These are phyloP conservation scores for Heliamphora pulchella DNA, from an alignment of 179 eudicot genomes.

Conservation along the genomic window DNA sequence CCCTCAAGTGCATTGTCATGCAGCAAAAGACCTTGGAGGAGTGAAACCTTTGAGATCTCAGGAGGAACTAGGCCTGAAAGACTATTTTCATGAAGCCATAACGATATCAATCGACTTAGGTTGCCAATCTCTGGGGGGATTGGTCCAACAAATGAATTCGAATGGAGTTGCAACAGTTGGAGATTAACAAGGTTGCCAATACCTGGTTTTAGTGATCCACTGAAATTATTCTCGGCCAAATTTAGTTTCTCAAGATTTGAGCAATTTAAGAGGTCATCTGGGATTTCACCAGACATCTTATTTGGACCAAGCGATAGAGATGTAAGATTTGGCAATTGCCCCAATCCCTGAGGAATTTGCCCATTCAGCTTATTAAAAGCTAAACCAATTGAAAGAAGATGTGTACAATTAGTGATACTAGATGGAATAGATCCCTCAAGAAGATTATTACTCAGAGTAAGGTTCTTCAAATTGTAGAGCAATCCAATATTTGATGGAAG, in stretches of 20 bases:
- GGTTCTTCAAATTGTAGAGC: constrained; percentile 48
- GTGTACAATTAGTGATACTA: constrained; percentile 59
- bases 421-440: constrained; percentile 65
- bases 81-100: constrained; percentile 38
- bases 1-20: constrained; percentile 52
- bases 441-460: constrained; percentile 34
- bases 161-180: constrained; percentile 27
- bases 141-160: constrained; percentile 47
- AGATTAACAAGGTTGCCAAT: constrained; percentile 54
- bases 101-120: constrained; percentile 32
- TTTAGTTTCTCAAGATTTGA: constrained; percentile 35
- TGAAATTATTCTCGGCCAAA: constrained; percentile 42
- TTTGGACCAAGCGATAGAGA: constrained; percentile 45
- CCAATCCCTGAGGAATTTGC: constrained; percentile 54
- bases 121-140: constrained; percentile 68
- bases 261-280: constrained; percentile 71
- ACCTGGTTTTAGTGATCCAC: constrained; percentile 41
- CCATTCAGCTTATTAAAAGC: constrained; percentile 46
- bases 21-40: constrained; percentile 58
- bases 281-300: constrained; percentile 52
- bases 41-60: constrained; percentile 49
- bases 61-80: constrained; percentile 64
- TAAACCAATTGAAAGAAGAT: constrained; percentile 36
- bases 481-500: constrained; percentile 66
- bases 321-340: constrained; percentile 48